Evolutionary conservation across 352 stramenopile genomes (phyloP).

Genomic region (Phytophthora citrophthora): DNA sequence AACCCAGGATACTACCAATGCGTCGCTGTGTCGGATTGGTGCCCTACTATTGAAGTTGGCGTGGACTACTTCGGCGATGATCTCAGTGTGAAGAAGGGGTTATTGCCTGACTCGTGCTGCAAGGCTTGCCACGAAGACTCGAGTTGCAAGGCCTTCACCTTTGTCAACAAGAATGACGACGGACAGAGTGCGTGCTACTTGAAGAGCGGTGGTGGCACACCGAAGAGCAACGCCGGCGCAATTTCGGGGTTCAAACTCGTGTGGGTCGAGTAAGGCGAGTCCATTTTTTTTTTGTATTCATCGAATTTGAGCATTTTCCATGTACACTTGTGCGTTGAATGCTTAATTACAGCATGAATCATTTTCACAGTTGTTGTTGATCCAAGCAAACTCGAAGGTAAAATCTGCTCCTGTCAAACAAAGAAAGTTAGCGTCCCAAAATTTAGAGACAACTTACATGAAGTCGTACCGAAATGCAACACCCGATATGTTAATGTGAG

Average conservation of each 20-base stretch:
- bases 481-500: background rate
- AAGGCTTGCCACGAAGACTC: constrained; percentile 46
- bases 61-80: constrained; percentile 62
- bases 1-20: constrained; percentile 68
- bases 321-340: too few species aligned
- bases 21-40: constrained; percentile 45
- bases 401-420: background rate
- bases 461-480: background rate
- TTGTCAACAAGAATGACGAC: constrained; percentile 64
- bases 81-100: constrained; percentile 44
- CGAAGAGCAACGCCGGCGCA: constrained; percentile 32
- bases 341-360: too few species aligned
- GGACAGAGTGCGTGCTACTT: constrained; percentile 64
- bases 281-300: too few species aligned
- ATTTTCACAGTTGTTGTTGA: background rate
- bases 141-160: constrained; percentile 56
- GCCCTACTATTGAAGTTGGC: constrained; percentile 39
- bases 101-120: constrained; percentile 58
- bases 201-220: constrained; percentile 43
- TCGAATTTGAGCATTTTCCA: too few species aligned
- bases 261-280: constrained; percentile 1
- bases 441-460: background rate
- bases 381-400: background rate
- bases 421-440: background rate
- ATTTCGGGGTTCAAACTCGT: constrained; percentile 53